Base-by-base conservation (phyloP, 805 yeast genomes). In the Candida chilensis region DNA sequence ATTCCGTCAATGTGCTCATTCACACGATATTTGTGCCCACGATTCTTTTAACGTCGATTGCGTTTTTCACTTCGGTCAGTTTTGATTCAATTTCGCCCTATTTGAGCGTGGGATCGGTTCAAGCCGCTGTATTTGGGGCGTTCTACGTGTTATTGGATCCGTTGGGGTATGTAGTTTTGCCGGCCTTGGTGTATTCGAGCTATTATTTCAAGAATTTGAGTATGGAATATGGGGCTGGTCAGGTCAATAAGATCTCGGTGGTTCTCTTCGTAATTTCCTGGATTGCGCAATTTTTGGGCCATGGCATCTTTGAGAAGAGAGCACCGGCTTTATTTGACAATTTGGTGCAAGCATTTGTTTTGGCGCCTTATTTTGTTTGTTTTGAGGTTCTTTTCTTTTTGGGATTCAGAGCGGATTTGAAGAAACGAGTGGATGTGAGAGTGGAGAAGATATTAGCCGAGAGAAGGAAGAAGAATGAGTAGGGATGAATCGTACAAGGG, bases 261-360 rank as follows among this genome's bases (percentile, higher is more conserved):
- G 41, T 32, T 1, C 41, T 71, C 12, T 82, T 80, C 48, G 48
- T 67, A 1, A 21, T 57, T 2, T 59, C 82, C 7, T 90, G 98
- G 97, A 44, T 75, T 11, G 75, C 74, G 5, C 97, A 92, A 45
- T 87, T 90, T 51, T 63, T 79, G 29, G 96, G 96, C 4, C 97
- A 92, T 48, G 90, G 82, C 2, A 63, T 70, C 8, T 83, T 75
- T 46, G 98, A 90, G 48, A 67, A 65, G 36, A 64, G 85, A 25
- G 82, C 87, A 1, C 98, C 98, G 0, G 96, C 97, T 0, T 54
- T 90, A 31, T 50, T 85, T 24, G 95, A 88, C 44, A 88, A 79
- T 47, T 58, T 86, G 27, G 57, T 78, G 4, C 96, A 87, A 47
- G 92, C 96, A 4, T 50, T 90, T 13, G 86, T 90, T 0, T 60